These are phyloP conservation scores for Debaryomycetaceae sp. DNA, from an alignment of 1,139 yeast species.

Conservation along the genomic window DNA sequence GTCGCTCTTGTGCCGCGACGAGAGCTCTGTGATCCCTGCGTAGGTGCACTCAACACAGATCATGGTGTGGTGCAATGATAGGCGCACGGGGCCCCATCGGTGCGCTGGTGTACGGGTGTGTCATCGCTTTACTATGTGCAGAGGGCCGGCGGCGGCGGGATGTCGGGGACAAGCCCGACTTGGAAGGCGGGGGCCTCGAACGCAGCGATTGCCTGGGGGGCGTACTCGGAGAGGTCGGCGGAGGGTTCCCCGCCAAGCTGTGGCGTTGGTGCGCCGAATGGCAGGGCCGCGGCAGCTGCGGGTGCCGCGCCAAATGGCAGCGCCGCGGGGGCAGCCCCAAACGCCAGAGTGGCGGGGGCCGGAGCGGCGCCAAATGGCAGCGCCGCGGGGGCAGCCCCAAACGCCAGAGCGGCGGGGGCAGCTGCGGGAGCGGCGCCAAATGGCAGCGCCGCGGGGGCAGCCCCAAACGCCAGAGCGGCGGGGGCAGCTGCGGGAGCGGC, in stretches of 20 bases:
- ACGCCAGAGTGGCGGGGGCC: constrained; percentile 10
- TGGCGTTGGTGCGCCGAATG: not conserved
- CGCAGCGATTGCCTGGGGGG: constrained; percentile 31
- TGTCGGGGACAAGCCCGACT: constrained; percentile 72
- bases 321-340: constrained; percentile 8
- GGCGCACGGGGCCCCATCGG: not conserved
- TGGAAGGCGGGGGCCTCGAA: constrained; percentile 51
- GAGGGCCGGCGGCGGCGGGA: constrained; percentile 60
- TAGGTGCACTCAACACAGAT: constrained; percentile 84
- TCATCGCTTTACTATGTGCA: constrained; percentile 1
- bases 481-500: constrained; percentile 8
- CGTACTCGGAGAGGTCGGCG: constrained; percentile 1
- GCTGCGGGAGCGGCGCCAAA: constrained; percentile 9
- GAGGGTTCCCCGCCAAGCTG: not conserved
- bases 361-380: constrained; percentile 9
- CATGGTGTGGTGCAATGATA: constrained; percentile 36
- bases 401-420: constrained; percentile 1
- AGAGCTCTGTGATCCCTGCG: constrained; percentile 56
- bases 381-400: too few species aligned
- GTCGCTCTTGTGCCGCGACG: constrained; percentile 67
- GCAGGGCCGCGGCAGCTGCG: constrained; percentile 1
- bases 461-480: constrained; percentile 11
- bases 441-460: constrained; percentile 7
- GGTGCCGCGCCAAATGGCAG: constrained; percentile 10
- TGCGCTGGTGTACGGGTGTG: not conserved